Evolutionary conservation across 257 asterid species (phyloP).

Genomic region (Ligustrum vulgare): DNA sequence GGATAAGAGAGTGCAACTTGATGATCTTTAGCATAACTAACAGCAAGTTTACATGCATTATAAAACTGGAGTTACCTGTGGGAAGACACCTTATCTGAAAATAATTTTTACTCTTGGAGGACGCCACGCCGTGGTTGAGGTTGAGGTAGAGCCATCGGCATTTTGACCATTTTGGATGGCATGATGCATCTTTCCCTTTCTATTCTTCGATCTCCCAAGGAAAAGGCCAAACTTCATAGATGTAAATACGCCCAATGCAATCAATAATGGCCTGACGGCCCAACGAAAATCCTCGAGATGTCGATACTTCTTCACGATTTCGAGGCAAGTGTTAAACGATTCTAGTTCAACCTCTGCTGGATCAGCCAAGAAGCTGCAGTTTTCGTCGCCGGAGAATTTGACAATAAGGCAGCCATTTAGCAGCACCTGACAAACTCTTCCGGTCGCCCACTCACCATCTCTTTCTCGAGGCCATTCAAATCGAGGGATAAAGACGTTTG

Average conservation of each 20-base stretch:
- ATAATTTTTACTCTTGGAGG: constrained; percentile 26
- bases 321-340: constrained; percentile 49
- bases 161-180: constrained; percentile 5
- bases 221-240: constrained; percentile 43
- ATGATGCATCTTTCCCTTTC: constrained; percentile 9
- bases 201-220: constrained; percentile 27
- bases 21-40: not conserved
- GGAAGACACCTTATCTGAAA: not conserved
- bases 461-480: constrained; percentile 61
- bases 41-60: not conserved
- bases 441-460: constrained; percentile 48
- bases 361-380: constrained; percentile 43
- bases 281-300: constrained; percentile 62
- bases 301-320: constrained; percentile 53
- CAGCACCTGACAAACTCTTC: constrained; percentile 46
- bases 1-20: not conserved
- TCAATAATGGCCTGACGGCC: constrained; percentile 54
- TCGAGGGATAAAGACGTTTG: constrained; percentile 36
- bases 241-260: constrained; percentile 36
- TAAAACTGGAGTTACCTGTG: not conserved
- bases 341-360: constrained; percentile 57
- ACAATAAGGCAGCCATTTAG: constrained; percentile 65
- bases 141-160: constrained; percentile 22
- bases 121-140: constrained; percentile 22
- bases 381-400: constrained; percentile 42